Base-by-base conservation (phyloP, 2,329 filamentous ascomycete genomes). In the Colletotrichum sublineola region DNA sequence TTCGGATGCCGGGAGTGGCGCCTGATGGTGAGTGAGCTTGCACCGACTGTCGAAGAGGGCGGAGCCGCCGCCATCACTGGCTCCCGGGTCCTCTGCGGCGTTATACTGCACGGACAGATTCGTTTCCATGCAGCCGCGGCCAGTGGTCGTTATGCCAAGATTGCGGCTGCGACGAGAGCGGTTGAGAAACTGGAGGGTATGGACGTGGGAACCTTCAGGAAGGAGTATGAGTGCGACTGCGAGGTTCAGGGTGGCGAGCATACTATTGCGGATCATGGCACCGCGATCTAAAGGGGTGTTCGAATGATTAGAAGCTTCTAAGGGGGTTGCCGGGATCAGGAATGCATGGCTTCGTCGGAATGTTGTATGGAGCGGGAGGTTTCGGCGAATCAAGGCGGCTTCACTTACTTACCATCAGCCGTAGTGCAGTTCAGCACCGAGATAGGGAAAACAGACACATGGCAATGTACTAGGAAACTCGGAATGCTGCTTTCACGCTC, bases 81-180 rank as follows among this genome's bases (percentile, higher is more conserved):
- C 6, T 89, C 75, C 80, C 87, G 85, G 75, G 88, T 95, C 7
- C 84, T 94, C 0, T 93, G 92, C 8, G 94, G 90, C 33, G 86
- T 97, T 9, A 86, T 97, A 78, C 87, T 98, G 18, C 96, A 98
- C 78, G 88, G 90, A 15, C 80, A 86, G 53, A 87, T 95, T 12
- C 81, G 94, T n/a, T 89, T 90, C 1, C 86, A 90, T 74, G 89
- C 86, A 1, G 84, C 86, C 46, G 89, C 89, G 1, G 88, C 86
- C 75, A 94, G 91, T 63, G 88, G 89, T 0, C 86, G 93, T 58
- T 93, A 95, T 81, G 94, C 94, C 0, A 95, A 95, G 81, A 81
- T 93, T 5, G 85, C 85, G 15, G 92, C 89, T 0, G 91, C 92
- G 15, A 88, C 90, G 75, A 83, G 84, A 73, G 91, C 91, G 1